Base-by-base conservation (phyloP, 2,329 filamentous ascomycete genomes). In the Colletotrichum navitas region DNA sequence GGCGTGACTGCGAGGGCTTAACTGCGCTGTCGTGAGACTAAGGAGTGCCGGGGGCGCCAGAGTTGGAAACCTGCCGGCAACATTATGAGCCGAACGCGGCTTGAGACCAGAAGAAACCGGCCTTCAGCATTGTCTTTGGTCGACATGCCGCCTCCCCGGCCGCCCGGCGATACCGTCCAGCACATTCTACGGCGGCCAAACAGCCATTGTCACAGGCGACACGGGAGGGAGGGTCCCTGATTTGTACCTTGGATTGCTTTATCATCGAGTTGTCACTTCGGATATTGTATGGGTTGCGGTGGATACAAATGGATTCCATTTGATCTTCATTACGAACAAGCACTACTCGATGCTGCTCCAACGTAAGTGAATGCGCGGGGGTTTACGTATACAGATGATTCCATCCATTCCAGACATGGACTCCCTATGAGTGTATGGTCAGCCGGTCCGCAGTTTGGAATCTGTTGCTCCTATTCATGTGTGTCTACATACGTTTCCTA, bases 41-140 rank as follows among this genome's bases (percentile, higher is more conserved):
- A 8, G 7, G 36, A 1, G 41, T 59, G 62, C 66, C 18, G 43
- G 7, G 18, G 26, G 66, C 2, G 41, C 10, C 36, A 3, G 36
- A 39, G 36, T 39, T 39, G 61, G 29, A 29, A 29, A 29, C 29
- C 29, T 29, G 29, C 29, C 29, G 29, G 4, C 4, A 29, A 29
- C 29, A 29, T 29, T 29, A 16, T 32, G 34, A 63, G 34, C 62
- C 62, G 51, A 56, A 45, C 18, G 18, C 36, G 49, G 47, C 51
- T 56, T 7, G 14, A 49, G 51, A 63, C 18, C 66, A 47, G 64
- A 65, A 5, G 47, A 26, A 24, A 24, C 32, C 66, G 61, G 66
- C 41, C 54, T 69, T 66, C 54, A 62, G 66, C 34, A 29, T 43
- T 36, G 54, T 45, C 18, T 66, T 36, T 62, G 66, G 43, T 60